phyloP scores from a whole-genome alignment of 2,329 filamentous ascomycete species.

The Colletotrichum plurivorum region DNA sequence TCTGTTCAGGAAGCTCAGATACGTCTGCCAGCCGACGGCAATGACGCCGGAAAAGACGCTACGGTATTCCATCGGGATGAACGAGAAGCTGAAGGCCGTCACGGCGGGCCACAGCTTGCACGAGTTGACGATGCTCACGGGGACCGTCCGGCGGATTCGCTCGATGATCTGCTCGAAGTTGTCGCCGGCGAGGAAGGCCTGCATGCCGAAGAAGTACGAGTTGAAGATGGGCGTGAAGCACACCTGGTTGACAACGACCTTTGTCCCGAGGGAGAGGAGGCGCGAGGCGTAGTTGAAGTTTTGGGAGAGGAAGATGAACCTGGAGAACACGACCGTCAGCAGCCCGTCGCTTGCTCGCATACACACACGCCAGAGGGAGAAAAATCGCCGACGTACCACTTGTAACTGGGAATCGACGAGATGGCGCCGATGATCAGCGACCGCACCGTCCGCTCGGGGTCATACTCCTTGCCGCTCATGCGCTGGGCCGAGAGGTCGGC shows the following conservation, averaged over 20 bases:
- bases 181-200: slow-evolving; percentile 81
- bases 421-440: slow-evolving; percentile 82
- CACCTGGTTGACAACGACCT: slow-evolving; percentile 85
- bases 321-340: slow-evolving; percentile 48
- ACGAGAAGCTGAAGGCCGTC: slow-evolving; percentile 90
- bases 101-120: slow-evolving; percentile 91
- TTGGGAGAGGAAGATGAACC: slow-evolving; percentile 84
- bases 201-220: slow-evolving; percentile 85
- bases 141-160: slow-evolving; percentile 82
- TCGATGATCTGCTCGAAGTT: slow-evolving; percentile 74
- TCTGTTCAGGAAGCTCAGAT: slow-evolving; percentile 85
- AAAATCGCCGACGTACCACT: slow-evolving; percentile 73
- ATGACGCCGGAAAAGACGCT: slow-evolving; percentile 84
- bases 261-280: slow-evolving; percentile 77
- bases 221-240: slow-evolving; percentile 89
- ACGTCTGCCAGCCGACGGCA: slow-evolving; percentile 93
- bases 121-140: slow-evolving; percentile 81
- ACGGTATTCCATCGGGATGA: slow-evolving; percentile 83
- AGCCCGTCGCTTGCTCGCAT: neutral
- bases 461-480: slow-evolving; percentile 75
- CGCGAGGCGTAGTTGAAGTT: slow-evolving; percentile 89
- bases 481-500: slow-evolving; percentile 85
- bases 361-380: neutral
- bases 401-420: slow-evolving; percentile 83
- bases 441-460: slow-evolving; percentile 77